Base-by-base conservation (phyloP, 192 early-diverging fungal species). In the Dissophora globulifera region DNA sequence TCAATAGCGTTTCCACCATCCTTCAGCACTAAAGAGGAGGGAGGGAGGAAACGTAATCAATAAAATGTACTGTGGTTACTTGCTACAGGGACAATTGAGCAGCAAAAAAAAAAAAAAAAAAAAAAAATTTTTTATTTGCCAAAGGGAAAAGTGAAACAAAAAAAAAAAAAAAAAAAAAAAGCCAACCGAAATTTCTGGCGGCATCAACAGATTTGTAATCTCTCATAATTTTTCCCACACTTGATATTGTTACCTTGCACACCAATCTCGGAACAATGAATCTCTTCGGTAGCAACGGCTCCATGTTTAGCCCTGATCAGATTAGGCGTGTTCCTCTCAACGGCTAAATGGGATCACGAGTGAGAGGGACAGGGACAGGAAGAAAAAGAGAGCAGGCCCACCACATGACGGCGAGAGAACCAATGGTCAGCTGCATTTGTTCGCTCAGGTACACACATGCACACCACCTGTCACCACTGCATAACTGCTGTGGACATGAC, bases 1-100 rank as follows among this genome's bases (percentile, higher is more conserved):
- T 98, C 96, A 0, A 95, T 89, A 2, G 96, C 94, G 35, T 88
- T 93, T 38, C 96, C 96, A 56, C 94, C 93, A 16, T 91, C 85
- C 68, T 89, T 90, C 40, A 98, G 79, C 5, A 92, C 86, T 85
- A 57, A 46, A 11, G 17, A 41, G 40, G 8, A 55, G 27, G 10
- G 30, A 47, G 35, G 48, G 32, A 49, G 31, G 20, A 48, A 17
- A 4, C 45, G 3, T 35, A 19, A n/a, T n/a, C n/a, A n/a, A n/a
- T n/a, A n/a, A n/a, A n/a, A n/a, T n/a, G n/a, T n/a, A n/a, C n/a
- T n/a, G n/a, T n/a, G n/a, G n/a, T n/a, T n/a, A n/a, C n/a, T n/a
- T n/a, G n/a, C n/a, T n/a, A n/a, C n/a, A n/a, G n/a, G n/a, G n/a
- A n/a, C n/a, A n/a, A n/a, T n/a, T n/a, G n/a, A n/a, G n/a, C n/a